Percentiles rank a stretch among this genome's conserved stretches.
Conservation (phyloP, 75 land plant genomes). For the Picea glauca region DNA sequence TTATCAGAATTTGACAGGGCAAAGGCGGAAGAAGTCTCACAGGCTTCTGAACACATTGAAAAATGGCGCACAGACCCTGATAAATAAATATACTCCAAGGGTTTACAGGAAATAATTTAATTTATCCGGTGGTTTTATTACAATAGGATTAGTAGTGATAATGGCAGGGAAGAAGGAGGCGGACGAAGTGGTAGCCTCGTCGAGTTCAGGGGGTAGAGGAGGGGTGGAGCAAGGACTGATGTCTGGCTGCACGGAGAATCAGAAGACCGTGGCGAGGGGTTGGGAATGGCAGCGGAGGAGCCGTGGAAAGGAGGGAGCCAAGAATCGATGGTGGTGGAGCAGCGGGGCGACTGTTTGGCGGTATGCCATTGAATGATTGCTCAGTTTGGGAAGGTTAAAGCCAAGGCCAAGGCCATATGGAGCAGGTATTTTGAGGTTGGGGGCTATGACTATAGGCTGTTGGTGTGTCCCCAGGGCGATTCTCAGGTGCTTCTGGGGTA, state of each 20-base stretch:
- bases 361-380: constrained; percentile 45
- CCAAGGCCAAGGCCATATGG: constrained; percentile 5
- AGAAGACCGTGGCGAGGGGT: constrained; percentile 29
- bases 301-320: constrained; percentile 48
- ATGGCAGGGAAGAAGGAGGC: constrained; percentile 9
- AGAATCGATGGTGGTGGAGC: constrained; percentile 42
- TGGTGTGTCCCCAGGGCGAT: constrained; percentile 26
- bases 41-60: too few relatives aligned
- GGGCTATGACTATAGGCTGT: constrained; percentile 46
- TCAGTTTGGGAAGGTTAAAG: constrained; percentile 45
- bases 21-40: too few relatives aligned
- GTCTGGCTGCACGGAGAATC: constrained; percentile 13
- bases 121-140: neutral
- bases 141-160: neutral
- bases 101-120: neutral
- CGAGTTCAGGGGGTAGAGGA: constrained; percentile 11
- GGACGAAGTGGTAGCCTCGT: constrained; percentile 14
- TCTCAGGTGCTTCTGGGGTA: too few relatives aligned
- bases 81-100: too few relatives aligned
- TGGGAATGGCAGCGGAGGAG: constrained; percentile 35
- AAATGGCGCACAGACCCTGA: too few relatives aligned
- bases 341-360: constrained; percentile 32
- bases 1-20: too few relatives aligned
- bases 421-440: constrained; percentile 7
- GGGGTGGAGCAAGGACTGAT: constrained; percentile 21